Evolutionary conservation across 805 yeast genomes (phyloP), one percentile per base, ranked within the genome.

Genomic region (Wickerhamomyces silvicola): DNA sequence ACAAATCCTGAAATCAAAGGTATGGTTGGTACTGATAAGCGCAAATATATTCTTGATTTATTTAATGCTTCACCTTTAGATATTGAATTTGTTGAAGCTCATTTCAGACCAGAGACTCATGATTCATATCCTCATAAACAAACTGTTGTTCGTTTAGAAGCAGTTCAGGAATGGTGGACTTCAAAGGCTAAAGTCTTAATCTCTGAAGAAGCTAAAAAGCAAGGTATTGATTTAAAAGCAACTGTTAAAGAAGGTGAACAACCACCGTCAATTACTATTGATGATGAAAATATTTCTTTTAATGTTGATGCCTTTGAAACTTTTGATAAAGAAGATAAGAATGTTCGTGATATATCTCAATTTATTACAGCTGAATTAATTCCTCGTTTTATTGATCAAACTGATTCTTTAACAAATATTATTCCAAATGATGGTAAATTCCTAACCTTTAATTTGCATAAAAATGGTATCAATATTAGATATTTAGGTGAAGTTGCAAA

Each of bases 131-230:
- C 96, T 12, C 96, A 86, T 52, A 72, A 75, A 42, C 84, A 86
- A 58, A 68, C 82, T 10, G 71, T 82, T 17, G 50, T 90, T 27
- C 78, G 97, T 61, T 78, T 77, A 42, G 97, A 90, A 60, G 92
- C 95, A 12, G 75, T 90, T 29, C 90, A 79, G 45, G 84, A 78
- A 46, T 90, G 95, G 96, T 85, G 92, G 80, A 73, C 72, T 50
- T 58, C 75, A 37, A 75, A 79, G 51, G 70, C 81, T 3, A 62
- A 76, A 26, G 76, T 34, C 8, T 34, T 46, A 14, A 36, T 50
- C 16, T 51, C 46, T 23, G 60, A 59, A n/a, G 64, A 60, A 36
- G 60, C 62, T 13, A 39, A 48, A 30, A 37, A 41, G 28, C 36
- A 58, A 27, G 48, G 49, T 12, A 35, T 48, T 24, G 56, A 51